Evolutionary conservation across 192 early-diverging fungal genomes (phyloP).

Genomic region (Podila clonocystis): DNA sequence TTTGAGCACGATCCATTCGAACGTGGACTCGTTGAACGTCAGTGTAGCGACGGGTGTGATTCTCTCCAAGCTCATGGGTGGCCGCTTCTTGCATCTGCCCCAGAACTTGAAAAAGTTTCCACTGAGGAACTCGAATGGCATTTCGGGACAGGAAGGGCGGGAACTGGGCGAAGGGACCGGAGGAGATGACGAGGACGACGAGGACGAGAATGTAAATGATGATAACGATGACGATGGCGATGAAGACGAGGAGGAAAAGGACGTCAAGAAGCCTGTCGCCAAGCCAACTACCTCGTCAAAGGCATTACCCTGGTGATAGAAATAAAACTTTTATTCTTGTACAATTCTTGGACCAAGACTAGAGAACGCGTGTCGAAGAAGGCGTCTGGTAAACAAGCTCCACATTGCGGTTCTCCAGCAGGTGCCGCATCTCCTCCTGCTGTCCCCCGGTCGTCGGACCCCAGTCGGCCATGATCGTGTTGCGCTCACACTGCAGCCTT

Average conservation of each 20-base stretch:
- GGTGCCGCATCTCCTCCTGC: neutral
- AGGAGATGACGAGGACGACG: neutral
- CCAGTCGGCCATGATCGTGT: constrained; percentile 17
- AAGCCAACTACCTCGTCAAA: too few species aligned
- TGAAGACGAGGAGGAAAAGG: constrained; percentile 2
- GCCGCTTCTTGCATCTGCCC: constrained; percentile 37
- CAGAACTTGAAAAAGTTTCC: constrained; percentile 37
- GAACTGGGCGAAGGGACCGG: neutral
- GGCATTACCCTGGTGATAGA: too few species aligned
- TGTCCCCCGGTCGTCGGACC: neutral
- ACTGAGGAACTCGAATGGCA: neutral
- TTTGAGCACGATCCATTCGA: constrained; percentile 11
- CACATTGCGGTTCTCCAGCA: neutral
- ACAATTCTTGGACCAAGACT: neutral
- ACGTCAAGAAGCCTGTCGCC: neutral
- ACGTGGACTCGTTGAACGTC: constrained; percentile 58
- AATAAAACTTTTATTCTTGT: too few species aligned
- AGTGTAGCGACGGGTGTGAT: constrained; percentile 55
- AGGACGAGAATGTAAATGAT: constrained; percentile 7
- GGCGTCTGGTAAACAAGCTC: neutral
- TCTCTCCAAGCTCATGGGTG: constrained; percentile 49
- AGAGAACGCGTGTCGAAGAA: neutral
- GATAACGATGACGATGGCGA: constrained; percentile 8
- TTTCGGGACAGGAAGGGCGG: neutral
- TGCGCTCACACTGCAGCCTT: constrained; percentile 32